Percentiles rank a stretch among this genome's conserved stretches.
Evolutionary conservation across 2,329 filamentous ascomycete genomes (phyloP).

Genomic region (Alternaria sp.): DNA sequence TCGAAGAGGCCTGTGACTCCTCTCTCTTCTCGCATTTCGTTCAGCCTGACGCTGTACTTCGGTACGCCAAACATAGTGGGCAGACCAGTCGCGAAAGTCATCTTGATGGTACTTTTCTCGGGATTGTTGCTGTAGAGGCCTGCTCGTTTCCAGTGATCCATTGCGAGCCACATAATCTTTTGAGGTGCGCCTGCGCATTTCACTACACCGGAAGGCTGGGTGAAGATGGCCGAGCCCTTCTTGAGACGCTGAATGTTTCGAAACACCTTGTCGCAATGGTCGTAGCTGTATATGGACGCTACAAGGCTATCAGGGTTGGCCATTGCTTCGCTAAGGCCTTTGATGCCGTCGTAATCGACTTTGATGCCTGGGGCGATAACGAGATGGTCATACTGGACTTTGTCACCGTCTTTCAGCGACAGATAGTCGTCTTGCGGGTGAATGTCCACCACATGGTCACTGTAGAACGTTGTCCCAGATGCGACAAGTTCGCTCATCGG

Average conservation of each 20-base stretch:
- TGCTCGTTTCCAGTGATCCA: slow-evolving; percentile 45
- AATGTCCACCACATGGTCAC: slow-evolving; percentile 58
- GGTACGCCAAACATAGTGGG: slow-evolving; percentile 50
- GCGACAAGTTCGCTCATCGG: slow-evolving; percentile 61
- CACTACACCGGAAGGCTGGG: slow-evolving; percentile 46
- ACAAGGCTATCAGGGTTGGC: slow-evolving; percentile 40
- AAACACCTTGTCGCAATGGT: slow-evolving; percentile 47
- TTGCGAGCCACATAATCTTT: slow-evolving; percentile 51
- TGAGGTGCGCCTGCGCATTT: slow-evolving; percentile 51
- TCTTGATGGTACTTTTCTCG: slow-evolving; percentile 38
- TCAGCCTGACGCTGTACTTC: slow-evolving; percentile 46
- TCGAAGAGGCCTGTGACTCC: slow-evolving; percentile 48
- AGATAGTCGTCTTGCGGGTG: slow-evolving; percentile 64
- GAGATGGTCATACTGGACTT: slow-evolving; percentile 67
- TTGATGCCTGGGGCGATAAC: slow-evolving; percentile 61
- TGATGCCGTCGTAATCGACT: slow-evolving; percentile 35
- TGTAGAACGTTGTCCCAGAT: slow-evolving; percentile 66
- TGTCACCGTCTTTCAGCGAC: slow-evolving; percentile 61
- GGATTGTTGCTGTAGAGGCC: slow-evolving; percentile 38
- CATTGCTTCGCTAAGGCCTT: slow-evolving; percentile 43
- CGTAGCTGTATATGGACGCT: slow-evolving; percentile 47
- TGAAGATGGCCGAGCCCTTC: slow-evolving; percentile 47
- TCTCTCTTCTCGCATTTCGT: slow-evolving; percentile 42
- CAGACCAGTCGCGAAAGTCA: slow-evolving; percentile 48
- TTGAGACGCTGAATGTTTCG: slow-evolving; percentile 37